Conservation (phyloP, 2,329 filamentous ascomycete species). For the Ascochyta viciae-villosae region DNA sequence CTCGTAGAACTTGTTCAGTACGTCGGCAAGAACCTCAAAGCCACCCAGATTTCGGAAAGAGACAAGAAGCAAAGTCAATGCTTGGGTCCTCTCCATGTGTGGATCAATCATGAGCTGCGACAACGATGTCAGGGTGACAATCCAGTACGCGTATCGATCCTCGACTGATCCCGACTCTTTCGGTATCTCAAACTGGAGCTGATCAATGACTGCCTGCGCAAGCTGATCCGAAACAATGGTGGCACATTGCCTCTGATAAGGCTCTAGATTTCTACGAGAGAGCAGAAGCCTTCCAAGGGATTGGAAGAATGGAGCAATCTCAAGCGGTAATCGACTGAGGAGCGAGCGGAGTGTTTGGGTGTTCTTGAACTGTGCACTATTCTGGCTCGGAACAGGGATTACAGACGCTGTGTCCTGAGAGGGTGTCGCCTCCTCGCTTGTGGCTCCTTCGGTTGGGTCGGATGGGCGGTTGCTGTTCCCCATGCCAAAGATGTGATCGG, state of each 20-base stretch:
- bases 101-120: constrained; percentile 81
- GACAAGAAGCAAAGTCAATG: constrained; percentile 76
- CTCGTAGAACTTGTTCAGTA: constrained; percentile 72
- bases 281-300: constrained; percentile 82
- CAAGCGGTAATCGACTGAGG: constrained; percentile 77
- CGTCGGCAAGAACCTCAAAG: constrained; percentile 73
- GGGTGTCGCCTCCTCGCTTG: constrained; percentile 21
- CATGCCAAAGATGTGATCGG: constrained; percentile 49
- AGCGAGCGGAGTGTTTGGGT: constrained; percentile 78
- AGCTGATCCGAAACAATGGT: constrained; percentile 71
- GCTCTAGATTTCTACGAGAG: constrained; percentile 74
- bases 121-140: constrained; percentile 78
- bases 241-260: constrained; percentile 67
- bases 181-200: constrained; percentile 63
- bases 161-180: constrained; percentile 61
- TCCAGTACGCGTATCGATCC: constrained; percentile 77
- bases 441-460: constrained; percentile 26
- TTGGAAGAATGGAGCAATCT: constrained; percentile 86
- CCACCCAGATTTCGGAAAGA: constrained; percentile 86
- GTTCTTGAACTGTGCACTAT: constrained; percentile 69
- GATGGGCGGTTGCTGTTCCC: constrained; percentile 31
- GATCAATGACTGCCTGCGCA: constrained; percentile 72
- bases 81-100: constrained; percentile 51
- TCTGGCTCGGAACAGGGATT: constrained; percentile 26
- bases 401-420: constrained; percentile 16